Base-by-base conservation (phyloP, 2,329 filamentous ascomycete genomes). In the Colletotrichum siamense region DNA sequence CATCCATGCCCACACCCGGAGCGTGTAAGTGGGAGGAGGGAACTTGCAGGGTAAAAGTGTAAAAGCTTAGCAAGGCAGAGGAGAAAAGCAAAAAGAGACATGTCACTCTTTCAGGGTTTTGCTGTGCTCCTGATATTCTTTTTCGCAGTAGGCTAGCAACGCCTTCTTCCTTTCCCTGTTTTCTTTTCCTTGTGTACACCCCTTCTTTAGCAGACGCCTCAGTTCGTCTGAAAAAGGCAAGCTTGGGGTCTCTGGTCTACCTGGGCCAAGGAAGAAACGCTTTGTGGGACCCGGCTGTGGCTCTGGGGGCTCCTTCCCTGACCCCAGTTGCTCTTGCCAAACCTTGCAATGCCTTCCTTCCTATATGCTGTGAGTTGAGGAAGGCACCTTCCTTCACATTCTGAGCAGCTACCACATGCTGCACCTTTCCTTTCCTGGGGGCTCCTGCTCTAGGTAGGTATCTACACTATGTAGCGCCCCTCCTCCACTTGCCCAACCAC, bases 11-110 rank as follows among this genome's bases (percentile, higher is more conserved):
- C 49, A 34, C 44, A 4, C 44, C 44, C 44, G 39, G 36, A n/a
- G 44, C 36, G 34, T 73, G 73, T 73, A 69, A 65, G 70, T 73
- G 70, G 73, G 22, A 68, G 34, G 70, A 65, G 73, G 73, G 22
- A 68, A 24, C 22, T 49, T 73, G 70, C 70, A 55, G 57, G 26
- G 9, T 8, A 24, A 22, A 61, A 36, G 64, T 75, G 73, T 59
- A 69, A 59, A 64, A 52, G 44, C 44, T 76, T 68, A 34, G 59
- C 57, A 62, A 52, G 32, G 57, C 28, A 36, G 44, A 70, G 10
- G 30, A 15, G 57, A 70, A n/a, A 28, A 32, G 15, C 62, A 16
- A 5, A 15, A 13, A 36, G n/a, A 30, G 57, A 22, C 24, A 39
- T 67, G 18, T 22, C 8, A n/a, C 22, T 7, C 69, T 22, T 67